Base-by-base conservation (phyloP, 2,329 filamentous ascomycete species). In the Hypoxylon sp. region DNA sequence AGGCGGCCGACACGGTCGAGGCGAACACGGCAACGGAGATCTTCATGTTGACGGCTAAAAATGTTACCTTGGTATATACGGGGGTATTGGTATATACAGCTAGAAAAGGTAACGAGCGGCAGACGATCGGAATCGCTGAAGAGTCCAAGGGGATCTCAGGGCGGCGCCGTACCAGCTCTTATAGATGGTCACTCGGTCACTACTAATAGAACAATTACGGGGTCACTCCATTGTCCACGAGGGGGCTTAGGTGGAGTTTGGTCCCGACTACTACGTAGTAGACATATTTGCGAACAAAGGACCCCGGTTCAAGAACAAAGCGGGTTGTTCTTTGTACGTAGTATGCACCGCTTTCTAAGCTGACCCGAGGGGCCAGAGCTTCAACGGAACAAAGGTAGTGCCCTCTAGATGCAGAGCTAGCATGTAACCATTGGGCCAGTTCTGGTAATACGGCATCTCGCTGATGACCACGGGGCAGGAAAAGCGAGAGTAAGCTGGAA, bases 1-100 rank as follows among this genome's bases (percentile, higher is more conserved):
- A 62, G 20, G 67, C 69, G 52, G 70, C 70, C n/a, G 71, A 65
- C 58, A 64, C 71, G 37, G 70, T 69, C 54, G 71, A 65, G 49
- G 62, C 70, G 51, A 68, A 71, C 52, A 73, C 61, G 61, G 66
- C 69, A 39, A 62, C 54, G 39, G 69, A 63, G 54, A 68, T 55
- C 71, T 71, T 73, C 71, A 73, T 73, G 57, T 58, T 71, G 59
- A 56, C 50, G 46, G 48, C 44, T 59, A 28, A 41, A 28, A 34
- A 19, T 4, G 24, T 47, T 46, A 56, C 54, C 37, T n/a, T 28
- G 2, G 64, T 67, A 64, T 67, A 67, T 67, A 62, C 54, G 17
- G 30, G 22, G 19, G 41, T 41, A 56, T 60, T 60, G 59, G 44
- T 54, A 65, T 67, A 67, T 53, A 64, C 61, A 64, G 61, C 46